Conservation (phyloP, 2,329 filamentous ascomycete genomes). For the Bisporella sp. region DNA sequence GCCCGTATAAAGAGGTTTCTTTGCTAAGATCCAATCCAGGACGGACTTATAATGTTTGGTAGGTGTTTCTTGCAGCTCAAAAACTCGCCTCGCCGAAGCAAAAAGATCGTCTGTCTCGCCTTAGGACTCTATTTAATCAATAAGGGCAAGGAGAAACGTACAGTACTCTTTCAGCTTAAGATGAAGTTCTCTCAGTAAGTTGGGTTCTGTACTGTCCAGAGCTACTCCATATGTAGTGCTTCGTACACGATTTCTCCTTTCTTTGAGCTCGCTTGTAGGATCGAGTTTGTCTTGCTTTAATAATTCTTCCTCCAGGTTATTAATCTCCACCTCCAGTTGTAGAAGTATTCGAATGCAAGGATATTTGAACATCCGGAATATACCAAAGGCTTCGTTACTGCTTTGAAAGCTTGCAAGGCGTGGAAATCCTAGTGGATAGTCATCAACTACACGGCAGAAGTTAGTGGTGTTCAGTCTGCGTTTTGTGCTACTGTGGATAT, state of each 20-base stretch:
- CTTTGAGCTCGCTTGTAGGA: too few relatives aligned
- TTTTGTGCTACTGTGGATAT: too few relatives aligned
- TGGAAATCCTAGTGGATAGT: constrained; percentile 6
- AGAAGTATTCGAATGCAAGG: constrained; percentile 7
- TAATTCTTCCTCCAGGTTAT: constrained; percentile 2
- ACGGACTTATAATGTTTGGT: constrained; percentile 1
- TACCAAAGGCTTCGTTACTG: constrained; percentile 1
- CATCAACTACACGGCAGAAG: not conserved
- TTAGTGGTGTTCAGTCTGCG: too few relatives aligned
- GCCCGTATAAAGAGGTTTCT: constrained; percentile 6
- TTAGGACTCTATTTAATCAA: too few relatives aligned
- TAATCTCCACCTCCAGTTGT: constrained; percentile 9
- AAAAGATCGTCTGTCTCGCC: constrained; percentile 3
- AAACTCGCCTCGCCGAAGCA: constrained; percentile 7
- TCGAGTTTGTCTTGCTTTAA: too few relatives aligned
- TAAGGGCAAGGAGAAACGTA: too few relatives aligned
- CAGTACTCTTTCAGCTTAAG: constrained; percentile 3
- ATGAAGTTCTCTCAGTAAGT: not conserved
- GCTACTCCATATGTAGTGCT: not conserved
- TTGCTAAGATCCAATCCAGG: constrained; percentile 9
- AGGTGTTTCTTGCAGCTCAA: constrained; percentile 1
- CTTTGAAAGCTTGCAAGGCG: constrained; percentile 10
- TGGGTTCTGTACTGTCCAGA: constrained; percentile 1
- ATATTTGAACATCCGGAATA: constrained; percentile 7
- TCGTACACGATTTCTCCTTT: too few relatives aligned